Conservation (phyloP, 352 stramenopile genomes). For the Phytophthora multivora region DNA sequence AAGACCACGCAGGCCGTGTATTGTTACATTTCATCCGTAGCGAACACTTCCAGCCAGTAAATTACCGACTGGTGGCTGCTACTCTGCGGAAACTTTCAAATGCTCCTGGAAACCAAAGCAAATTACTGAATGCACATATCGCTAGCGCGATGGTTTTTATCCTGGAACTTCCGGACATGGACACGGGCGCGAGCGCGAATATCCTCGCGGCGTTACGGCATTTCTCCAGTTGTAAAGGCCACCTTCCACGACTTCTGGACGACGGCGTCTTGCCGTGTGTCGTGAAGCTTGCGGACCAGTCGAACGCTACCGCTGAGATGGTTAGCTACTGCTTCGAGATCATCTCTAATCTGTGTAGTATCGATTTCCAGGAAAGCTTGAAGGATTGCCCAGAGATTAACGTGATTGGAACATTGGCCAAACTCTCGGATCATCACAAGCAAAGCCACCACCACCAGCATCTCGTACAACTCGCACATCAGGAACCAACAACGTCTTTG, state of each 20-base stretch:
- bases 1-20: slow-evolving; percentile 52
- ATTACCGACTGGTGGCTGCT: slow-evolving; percentile 51
- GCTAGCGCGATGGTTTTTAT: slow-evolving; percentile 55
- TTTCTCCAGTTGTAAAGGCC: slow-evolving; percentile 51
- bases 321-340: slow-evolving; percentile 72
- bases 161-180: slow-evolving; percentile 33
- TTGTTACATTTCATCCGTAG: slow-evolving; percentile 65
- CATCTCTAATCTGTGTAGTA: slow-evolving; percentile 68
- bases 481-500: slow-evolving; percentile 14
- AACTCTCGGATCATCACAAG: slow-evolving; percentile 57
- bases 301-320: slow-evolving; percentile 32
- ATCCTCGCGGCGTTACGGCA: slow-evolving; percentile 52
- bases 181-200: slow-evolving; percentile 45
- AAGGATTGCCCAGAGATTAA: slow-evolving; percentile 57
- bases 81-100: slow-evolving; percentile 68
- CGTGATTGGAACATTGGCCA: slow-evolving; percentile 71
- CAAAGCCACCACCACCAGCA: slow-evolving; percentile 19
- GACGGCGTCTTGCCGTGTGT: slow-evolving; percentile 62
- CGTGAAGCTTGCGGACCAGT: slow-evolving; percentile 50
- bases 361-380: slow-evolving; percentile 58
- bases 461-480: slow-evolving; percentile 7
- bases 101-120: slow-evolving; percentile 64
- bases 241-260: slow-evolving; percentile 48
- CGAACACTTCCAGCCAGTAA: slow-evolving; percentile 36
- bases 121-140: slow-evolving; percentile 49